A percentile compares a stretch with the other conserved stretches of the same genome.
These are phyloP conservation scores for thale cress (Arabidopsis thaliana) DNA, from an alignment of 345 rosid species.

Conservation along the genomic window DNA sequence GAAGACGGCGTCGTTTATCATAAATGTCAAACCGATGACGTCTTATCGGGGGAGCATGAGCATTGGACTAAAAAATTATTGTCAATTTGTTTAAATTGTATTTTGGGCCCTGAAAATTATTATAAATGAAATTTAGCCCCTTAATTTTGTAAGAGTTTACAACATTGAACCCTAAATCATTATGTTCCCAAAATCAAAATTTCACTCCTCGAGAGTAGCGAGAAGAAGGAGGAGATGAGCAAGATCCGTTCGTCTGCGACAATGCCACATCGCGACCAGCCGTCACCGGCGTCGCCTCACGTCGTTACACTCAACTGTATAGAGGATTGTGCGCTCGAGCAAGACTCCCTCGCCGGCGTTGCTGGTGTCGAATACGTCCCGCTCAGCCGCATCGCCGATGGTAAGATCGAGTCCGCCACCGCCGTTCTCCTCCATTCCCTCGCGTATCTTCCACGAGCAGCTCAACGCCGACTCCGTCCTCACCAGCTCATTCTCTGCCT, in stretches of 20 bases:
- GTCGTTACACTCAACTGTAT: constrained; percentile 92
- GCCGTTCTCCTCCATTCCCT: constrained; percentile 94
- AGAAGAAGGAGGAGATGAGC: constrained; percentile 41
- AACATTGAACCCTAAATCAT: constrained; percentile 29
- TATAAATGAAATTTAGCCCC: constrained; percentile 16
- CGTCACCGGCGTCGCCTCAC: constrained; percentile 59
- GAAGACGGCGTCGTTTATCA: background rate
- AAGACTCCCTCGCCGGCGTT: constrained; percentile 77
- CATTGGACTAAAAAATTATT: constrained; percentile 22
- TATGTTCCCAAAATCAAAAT: constrained; percentile 30
- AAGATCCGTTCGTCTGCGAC: constrained; percentile 56
- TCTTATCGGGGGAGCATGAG: background rate
- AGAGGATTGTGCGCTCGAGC: constrained; percentile 84
- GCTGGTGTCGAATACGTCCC: constrained; percentile 91
- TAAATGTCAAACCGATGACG: background rate
- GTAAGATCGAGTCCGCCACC: constrained; percentile 87
- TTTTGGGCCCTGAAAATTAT: background rate
- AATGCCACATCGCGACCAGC: constrained; percentile 58
- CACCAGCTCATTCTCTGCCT: constrained; percentile 94
- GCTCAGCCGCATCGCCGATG: constrained; percentile 85
- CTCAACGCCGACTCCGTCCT: constrained; percentile 96
- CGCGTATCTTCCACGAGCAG: constrained; percentile 98
- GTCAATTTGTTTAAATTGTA: background rate
- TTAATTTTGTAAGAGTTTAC: background rate
- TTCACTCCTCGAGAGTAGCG: constrained; percentile 39